These are phyloP conservation scores for Phaeomoniella chlamydospora DNA, from an alignment of 2,329 filamentous ascomycete species.

Conservation along the genomic window DNA sequence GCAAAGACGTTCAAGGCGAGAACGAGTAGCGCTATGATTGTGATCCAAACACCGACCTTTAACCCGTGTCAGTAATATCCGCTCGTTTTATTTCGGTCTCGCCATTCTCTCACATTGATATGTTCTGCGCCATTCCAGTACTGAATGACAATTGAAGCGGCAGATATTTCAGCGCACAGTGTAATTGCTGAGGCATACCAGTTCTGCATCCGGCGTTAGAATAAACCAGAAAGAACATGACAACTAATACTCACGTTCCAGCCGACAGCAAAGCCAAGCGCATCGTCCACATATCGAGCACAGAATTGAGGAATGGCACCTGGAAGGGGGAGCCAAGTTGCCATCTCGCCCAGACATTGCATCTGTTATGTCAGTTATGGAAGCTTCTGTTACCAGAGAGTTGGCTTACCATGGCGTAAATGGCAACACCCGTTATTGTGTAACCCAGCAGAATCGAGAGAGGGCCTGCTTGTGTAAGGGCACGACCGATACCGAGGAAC, in stretches of 20 bases:
- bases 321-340: slow-evolving; percentile 32
- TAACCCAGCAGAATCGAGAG: slow-evolving; percentile 38
- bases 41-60: slow-evolving; percentile 11
- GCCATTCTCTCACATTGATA: slow-evolving; percentile 18
- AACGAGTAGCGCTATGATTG: slow-evolving; percentile 17
- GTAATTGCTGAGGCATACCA: slow-evolving; percentile 14
- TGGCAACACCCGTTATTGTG: slow-evolving; percentile 30
- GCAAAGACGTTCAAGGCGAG: slow-evolving; percentile 35
- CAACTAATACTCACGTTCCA: slow-evolving; percentile 26
- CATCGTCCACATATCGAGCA: slow-evolving; percentile 25
- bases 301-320: slow-evolving; percentile 34
- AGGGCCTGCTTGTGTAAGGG: slow-evolving; percentile 36
- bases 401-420: slow-evolving; percentile 24
- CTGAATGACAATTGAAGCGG: slow-evolving; percentile 48
- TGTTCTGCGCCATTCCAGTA: slow-evolving; percentile 36
- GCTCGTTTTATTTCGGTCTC: too few relatives aligned
- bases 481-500: slow-evolving; percentile 39
- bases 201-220: slow-evolving; percentile 8
- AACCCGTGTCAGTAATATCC: too few relatives aligned
- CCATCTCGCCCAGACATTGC: slow-evolving; percentile 33
- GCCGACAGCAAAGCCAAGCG: slow-evolving; percentile 30
- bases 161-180: slow-evolving; percentile 43
- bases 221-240: not conserved
- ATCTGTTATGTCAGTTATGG: slow-evolving; percentile 7
- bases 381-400: not conserved